Evolutionary conservation across 345 rosid genomes (phyloP), one percentile per base, ranked within the genome.

Genomic region (Aquilaria yunnanensis): DNA sequence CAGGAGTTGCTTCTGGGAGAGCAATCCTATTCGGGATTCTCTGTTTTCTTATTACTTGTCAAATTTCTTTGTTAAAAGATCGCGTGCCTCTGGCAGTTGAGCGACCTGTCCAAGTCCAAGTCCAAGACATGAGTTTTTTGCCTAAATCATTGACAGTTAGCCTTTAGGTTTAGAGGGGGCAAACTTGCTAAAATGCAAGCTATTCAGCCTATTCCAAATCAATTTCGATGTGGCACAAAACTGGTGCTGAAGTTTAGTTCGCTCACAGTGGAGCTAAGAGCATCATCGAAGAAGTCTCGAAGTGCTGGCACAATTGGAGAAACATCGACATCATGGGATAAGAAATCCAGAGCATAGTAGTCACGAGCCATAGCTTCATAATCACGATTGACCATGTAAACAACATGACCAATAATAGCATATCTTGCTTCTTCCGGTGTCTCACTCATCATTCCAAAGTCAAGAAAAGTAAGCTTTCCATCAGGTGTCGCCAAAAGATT

Each of bases 381-480:
- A 72, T 93, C 98, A 60, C 98, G 77, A 81, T 90, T 93, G 14
- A 93, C 98, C 80, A 93, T 69, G 81, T 93, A 97, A 70, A 87
- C 94, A 62, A 87, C 86, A 64, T 87, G 94, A 51, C 99, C 99
- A 34, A 93, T 90, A 47, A 93, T 93, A 12, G 99, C 97, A 76
- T 67, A 80, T 75, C 99, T 88, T 53, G 99, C 99, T 63, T 79
- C 94, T 83, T 93, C 99, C 5, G 99, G 99, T 65, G 99, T 90
- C 77, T 93, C 97, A 70, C 99, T 93, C 97, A 93, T 93, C 99
- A 93, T 93, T 32, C 99, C 97, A 74, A 90, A 93, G 71, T 93
- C 99, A 54, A 93, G 84, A 83, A 93, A 94, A 54, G 99, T 96
- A 67, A 94, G 97, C 76, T 85, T 94, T 12, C 99, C 99, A 58